Evolutionary conservation across 163 green algal genomes (phyloP), one percentile per base, ranked within the genome.

Genomic region (Chlamydomonas reinhardtii): DNA sequence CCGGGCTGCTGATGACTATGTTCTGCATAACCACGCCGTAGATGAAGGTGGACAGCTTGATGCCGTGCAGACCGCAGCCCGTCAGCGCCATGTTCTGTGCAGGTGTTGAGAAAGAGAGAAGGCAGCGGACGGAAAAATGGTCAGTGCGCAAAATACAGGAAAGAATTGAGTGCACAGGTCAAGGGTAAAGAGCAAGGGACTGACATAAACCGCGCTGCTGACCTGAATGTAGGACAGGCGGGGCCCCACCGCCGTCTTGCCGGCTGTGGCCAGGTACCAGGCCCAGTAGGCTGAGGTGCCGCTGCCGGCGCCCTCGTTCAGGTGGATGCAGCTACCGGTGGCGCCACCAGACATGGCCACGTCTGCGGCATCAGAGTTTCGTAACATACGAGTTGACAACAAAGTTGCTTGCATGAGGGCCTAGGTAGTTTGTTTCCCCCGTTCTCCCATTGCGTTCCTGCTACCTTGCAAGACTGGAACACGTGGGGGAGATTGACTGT

Each of bases 291-390:
- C 72, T 35, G 14, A 48, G 48, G 35, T 61, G 74, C 74, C 83
- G 31, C 72, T 62, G 52, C 74, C 83, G 12, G 69, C 20, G 29
- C 83, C 83, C 65, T 89, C 83, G 68, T 89, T 89, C 74, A 89
- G 54, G 15, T 80, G 65, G 66, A 89, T 84, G 74, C 83, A 89
- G 83, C 34, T 73, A 27, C 72, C 74, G 0, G 74, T 31, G 0
- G 83, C 54, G 27, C 6, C 9, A 27, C 66, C 74, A 0, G n/a
- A 12, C 74, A 84, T 84, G 6, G 74, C 16, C 0, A 89, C 68
- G 29, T 89, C 48, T 56, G 48, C 48, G 19, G 48, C 48, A 56
- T 48, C 39, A 48, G 39, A 5, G 39, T 48, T 48, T 5, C n/a
- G n/a, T n/a, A n/a, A n/a, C 43, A 54, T 54, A 54, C 43, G 43